Percentiles rank a stretch among this genome's conserved stretches.
Evolutionary conservation across 1,139 yeast genomes (phyloP).

Genomic region (Protomyces arabidopsidicola): DNA sequence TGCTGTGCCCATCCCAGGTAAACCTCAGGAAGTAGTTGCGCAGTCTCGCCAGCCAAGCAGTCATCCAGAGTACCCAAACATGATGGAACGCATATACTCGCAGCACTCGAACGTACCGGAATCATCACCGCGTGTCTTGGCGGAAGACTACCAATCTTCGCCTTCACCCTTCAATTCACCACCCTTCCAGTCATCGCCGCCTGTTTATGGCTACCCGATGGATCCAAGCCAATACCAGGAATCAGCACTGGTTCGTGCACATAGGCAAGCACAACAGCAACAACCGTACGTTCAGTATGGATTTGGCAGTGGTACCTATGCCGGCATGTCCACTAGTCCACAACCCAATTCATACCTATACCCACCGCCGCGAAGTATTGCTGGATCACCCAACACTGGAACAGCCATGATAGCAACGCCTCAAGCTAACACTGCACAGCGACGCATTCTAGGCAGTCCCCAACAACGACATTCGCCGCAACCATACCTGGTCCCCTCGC

Average conservation of each 20-base stretch:
- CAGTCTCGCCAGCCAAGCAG: neutral
- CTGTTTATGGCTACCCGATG: neutral
- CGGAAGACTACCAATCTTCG: constrained; percentile 21
- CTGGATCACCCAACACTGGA: neutral
- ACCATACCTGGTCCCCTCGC: neutral
- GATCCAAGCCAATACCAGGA: neutral
- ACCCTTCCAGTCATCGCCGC: constrained; percentile 22
- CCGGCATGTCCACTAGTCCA: neutral
- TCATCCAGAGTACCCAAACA: constrained; percentile 16
- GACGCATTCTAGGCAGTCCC: neutral
- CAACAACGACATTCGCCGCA: neutral
- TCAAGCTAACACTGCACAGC: neutral
- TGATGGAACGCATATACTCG: constrained; percentile 9
- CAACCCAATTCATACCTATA: neutral
- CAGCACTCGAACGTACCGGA: constrained; percentile 23
- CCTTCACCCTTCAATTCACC: constrained; percentile 23
- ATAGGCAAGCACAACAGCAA: neutral
- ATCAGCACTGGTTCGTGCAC: neutral
- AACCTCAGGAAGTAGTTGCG: neutral
- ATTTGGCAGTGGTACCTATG: neutral
- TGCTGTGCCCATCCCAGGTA: constrained; percentile 21
- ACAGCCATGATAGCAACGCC: neutral
- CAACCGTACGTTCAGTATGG: neutral
- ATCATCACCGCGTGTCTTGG: constrained; percentile 12
- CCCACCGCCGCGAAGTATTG: neutral